Evolutionary conservation across 2,329 filamentous ascomycete species (phyloP).

Genomic region (Colletotrichum scovillei): DNA sequence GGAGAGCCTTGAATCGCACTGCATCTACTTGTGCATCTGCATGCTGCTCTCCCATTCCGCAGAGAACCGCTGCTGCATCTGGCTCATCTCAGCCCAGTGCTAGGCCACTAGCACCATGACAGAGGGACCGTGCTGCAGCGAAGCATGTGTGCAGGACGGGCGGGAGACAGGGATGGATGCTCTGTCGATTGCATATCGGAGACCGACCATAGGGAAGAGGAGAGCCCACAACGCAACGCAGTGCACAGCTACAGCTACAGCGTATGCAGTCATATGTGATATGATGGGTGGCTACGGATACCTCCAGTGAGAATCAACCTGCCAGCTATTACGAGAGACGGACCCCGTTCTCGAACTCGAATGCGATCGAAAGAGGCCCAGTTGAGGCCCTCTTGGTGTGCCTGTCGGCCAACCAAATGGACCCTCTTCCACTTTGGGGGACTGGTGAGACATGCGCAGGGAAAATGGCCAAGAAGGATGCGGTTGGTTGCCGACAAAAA

Average conservation of each 20-base stretch:
- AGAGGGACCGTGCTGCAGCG: constrained; percentile 16
- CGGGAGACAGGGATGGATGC: constrained; percentile 29
- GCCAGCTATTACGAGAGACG: constrained; percentile 9
- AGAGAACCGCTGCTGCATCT: constrained; percentile 11
- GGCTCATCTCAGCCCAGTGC: constrained; percentile 27
- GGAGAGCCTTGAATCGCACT: constrained; percentile 18
- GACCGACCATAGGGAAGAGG: neutral
- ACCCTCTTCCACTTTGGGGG: constrained; percentile 17
- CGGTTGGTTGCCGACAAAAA: constrained; percentile 30
- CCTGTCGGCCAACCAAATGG: constrained; percentile 18
- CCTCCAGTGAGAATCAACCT: constrained; percentile 9
- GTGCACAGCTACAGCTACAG: neutral
- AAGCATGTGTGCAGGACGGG: constrained; percentile 27
- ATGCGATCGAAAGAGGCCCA: constrained; percentile 31
- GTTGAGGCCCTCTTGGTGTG: neutral
- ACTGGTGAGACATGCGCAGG: constrained; percentile 31
- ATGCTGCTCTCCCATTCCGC: constrained; percentile 12
- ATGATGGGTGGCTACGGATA: constrained; percentile 1
- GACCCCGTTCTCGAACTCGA: constrained; percentile 28
- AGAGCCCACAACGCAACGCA: neutral
- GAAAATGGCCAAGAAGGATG: constrained; percentile 14
- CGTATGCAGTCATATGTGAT: constrained; percentile 26
- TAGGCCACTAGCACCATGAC: constrained; percentile 25
- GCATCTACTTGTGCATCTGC: constrained; percentile 33
- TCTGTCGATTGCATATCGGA: constrained; percentile 25